A percentile compares a stretch with the other conserved stretches of the same genome.
Evolutionary conservation across 2,329 filamentous ascomycete genomes (phyloP).

Genomic region (Incumbomyces delicatus): DNA sequence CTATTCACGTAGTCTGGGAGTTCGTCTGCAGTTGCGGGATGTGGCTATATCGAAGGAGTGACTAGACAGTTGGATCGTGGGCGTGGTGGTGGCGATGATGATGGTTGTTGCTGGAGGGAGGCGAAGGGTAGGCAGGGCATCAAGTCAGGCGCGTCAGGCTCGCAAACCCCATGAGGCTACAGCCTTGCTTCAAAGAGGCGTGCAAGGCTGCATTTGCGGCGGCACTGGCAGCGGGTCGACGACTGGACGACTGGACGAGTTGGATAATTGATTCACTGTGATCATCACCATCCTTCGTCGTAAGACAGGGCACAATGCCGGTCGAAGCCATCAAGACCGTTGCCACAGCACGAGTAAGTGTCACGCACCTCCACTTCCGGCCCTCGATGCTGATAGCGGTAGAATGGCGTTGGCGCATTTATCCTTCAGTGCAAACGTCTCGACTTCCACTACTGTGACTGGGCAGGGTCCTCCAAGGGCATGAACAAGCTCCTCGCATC

Average conservation of each 20-base stretch:
- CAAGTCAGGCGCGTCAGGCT: too few species aligned
- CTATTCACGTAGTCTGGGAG: background rate
- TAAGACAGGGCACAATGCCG: conserved; percentile 27
- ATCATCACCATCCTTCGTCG: too few species aligned
- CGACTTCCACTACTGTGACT: conserved; percentile 96
- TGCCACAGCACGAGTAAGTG: conserved; percentile 46
- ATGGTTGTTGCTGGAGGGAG: too few species aligned
- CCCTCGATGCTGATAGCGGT: conserved; percentile 5
- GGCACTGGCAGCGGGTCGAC: too few species aligned
- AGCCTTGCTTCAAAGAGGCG: too few species aligned
- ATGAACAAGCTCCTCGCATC: conserved; percentile 53
- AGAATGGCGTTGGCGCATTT: conserved; percentile 97
- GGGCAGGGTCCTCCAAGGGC: conserved; percentile 81
- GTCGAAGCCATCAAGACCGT: conserved; percentile 43
- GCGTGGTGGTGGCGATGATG: conserved; percentile 12
- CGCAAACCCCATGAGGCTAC: too few species aligned
- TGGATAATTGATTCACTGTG: too few species aligned
- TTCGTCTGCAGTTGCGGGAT: background rate
- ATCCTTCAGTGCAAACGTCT: conserved; percentile 94
- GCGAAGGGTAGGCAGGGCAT: too few species aligned
- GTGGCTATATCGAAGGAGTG: too few species aligned
- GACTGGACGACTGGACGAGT: too few species aligned
- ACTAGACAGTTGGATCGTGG: background rate
- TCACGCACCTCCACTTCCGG: background rate
- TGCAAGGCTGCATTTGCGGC: too few species aligned